These are phyloP conservation scores for Trypanosoma cruzi DNA, from an alignment of 208 protist species.

Conservation along the genomic window DNA sequence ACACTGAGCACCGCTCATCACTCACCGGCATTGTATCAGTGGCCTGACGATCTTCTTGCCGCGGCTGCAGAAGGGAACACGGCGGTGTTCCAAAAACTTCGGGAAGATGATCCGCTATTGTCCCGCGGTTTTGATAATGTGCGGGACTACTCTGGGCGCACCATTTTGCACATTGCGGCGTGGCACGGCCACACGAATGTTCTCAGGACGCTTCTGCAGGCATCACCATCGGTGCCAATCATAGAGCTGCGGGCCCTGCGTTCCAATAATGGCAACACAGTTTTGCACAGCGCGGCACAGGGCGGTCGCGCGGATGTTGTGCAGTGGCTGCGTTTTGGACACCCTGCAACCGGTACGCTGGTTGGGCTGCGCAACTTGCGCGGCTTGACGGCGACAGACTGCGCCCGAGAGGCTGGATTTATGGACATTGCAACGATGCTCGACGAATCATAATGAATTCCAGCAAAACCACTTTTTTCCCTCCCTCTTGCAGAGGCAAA, in stretches of 20 bases:
- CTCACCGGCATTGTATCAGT: slow-evolving; percentile 17
- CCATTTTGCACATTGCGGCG: slow-evolving; percentile 75
- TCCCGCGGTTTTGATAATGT: slow-evolving; percentile 61
- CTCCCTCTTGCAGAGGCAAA: neutral
- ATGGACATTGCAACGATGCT: slow-evolving; percentile 53
- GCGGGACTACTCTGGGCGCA: slow-evolving; percentile 78
- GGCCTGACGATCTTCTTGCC: slow-evolving; percentile 38
- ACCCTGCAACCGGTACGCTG: slow-evolving; percentile 41
- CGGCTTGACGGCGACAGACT: slow-evolving; percentile 66
- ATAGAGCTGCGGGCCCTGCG: slow-evolving; percentile 58
- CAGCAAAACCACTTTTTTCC: neutral
- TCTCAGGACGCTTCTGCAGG: slow-evolving; percentile 61
- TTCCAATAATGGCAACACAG: slow-evolving; percentile 64
- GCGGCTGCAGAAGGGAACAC: slow-evolving; percentile 44
- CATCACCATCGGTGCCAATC: slow-evolving; percentile 37
- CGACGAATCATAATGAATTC: slow-evolving; percentile 27
- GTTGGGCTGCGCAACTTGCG: slow-evolving; percentile 45
- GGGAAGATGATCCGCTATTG: slow-evolving; percentile 59
- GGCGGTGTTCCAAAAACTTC: slow-evolving; percentile 53
- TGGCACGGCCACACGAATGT: slow-evolving; percentile 75
- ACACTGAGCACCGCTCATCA: slow-evolving; percentile 24
- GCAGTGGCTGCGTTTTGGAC: slow-evolving; percentile 68
- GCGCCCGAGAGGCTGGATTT: slow-evolving; percentile 73
- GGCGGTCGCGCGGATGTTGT: slow-evolving; percentile 55
- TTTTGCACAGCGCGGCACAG: slow-evolving; percentile 74